Conservation (phyloP, 2,329 filamentous ascomycete species). For the Stylonectria norvegica region DNA sequence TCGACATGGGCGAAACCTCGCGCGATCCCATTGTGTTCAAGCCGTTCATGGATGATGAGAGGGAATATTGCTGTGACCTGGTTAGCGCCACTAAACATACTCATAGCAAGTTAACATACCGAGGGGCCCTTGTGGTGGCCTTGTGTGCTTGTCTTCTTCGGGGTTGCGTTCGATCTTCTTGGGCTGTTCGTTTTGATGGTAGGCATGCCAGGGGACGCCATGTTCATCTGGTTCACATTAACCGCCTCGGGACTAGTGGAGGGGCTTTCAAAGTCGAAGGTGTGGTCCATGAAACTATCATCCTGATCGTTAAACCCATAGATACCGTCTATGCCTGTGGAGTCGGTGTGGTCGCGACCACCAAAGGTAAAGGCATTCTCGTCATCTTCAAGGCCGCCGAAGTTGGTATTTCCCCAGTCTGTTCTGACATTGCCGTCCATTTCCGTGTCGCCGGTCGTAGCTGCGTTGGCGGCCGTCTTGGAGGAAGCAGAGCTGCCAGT, state of each 20-base stretch:
- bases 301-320: conserved; percentile 32
- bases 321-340: conserved; percentile 27
- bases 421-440: conserved; percentile 42
- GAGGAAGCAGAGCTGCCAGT: conserved; percentile 46
- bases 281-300: conserved; percentile 46
- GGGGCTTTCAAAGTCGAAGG: conserved; percentile 57
- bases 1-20: conserved; percentile 54
- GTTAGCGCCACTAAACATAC: conserved; percentile 14
- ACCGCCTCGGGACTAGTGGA: conserved; percentile 52
- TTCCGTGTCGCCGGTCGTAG: conserved; percentile 42
- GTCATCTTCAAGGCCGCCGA: conserved; percentile 36
- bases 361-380: conserved; percentile 36
- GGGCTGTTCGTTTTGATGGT: conserved; percentile 36
- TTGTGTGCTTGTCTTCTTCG: conserved; percentile 37
- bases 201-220: conserved; percentile 44
- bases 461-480: conserved; percentile 39
- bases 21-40: conserved; percentile 46
- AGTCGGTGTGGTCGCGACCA: conserved; percentile 18
- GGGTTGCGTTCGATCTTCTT: conserved; percentile 20
- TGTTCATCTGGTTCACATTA: conserved; percentile 26
- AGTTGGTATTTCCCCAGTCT: conserved; percentile 41
- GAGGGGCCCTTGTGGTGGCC: conserved; percentile 33
- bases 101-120: conserved; percentile 32
- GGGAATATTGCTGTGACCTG: conserved; percentile 47
- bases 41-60: conserved; percentile 49